Evolutionary conservation across 1,284 basidiomycete species (phyloP).

Genomic region (Leccinum pseudoinsigne): DNA sequence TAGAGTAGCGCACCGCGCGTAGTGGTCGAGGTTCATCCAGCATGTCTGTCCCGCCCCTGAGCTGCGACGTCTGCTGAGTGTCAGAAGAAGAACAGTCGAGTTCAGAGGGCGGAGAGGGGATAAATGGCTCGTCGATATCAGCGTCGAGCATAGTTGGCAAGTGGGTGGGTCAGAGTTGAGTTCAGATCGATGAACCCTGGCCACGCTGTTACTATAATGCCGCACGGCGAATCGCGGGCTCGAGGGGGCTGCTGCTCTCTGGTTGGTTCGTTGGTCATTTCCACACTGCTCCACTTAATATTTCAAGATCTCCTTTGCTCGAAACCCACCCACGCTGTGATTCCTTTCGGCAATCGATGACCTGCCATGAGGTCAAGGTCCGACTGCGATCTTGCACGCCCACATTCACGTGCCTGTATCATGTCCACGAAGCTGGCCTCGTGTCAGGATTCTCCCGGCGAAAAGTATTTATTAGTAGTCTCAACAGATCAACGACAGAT

Average conservation of each 20-base stretch:
- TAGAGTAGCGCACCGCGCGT: constrained; percentile 34
- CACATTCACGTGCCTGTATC: constrained; percentile 28
- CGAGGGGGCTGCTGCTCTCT: neutral
- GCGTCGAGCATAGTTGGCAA: constrained; percentile 27
- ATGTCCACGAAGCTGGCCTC: constrained; percentile 25
- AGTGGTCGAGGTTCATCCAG: constrained; percentile 30
- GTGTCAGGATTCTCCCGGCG: constrained; percentile 11
- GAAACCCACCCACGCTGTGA: constrained; percentile 10
- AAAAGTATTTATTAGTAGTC: constrained; percentile 17
- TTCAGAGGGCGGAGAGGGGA: constrained; percentile 32
- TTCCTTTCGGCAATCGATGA: constrained; percentile 22
- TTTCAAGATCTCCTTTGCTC: constrained; percentile 9
- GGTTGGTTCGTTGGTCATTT: constrained; percentile 18
- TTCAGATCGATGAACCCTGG: constrained; percentile 9
- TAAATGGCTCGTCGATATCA: constrained; percentile 33
- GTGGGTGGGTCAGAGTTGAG: constrained; percentile 12
- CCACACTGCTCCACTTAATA: constrained; percentile 19
- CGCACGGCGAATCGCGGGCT: neutral
- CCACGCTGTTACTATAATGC: constrained; percentile 15
- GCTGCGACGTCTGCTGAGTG: constrained; percentile 29
- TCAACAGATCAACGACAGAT: constrained; percentile 21
- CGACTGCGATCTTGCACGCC: constrained; percentile 13
- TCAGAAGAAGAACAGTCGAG: constrained; percentile 32
- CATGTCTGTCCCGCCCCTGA: constrained; percentile 24
- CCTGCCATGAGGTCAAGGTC: constrained; percentile 28